These are phyloP conservation scores for Chlorella sp. DNA, from an alignment of 139 green algal genomes.

Conservation along the genomic window DNA sequence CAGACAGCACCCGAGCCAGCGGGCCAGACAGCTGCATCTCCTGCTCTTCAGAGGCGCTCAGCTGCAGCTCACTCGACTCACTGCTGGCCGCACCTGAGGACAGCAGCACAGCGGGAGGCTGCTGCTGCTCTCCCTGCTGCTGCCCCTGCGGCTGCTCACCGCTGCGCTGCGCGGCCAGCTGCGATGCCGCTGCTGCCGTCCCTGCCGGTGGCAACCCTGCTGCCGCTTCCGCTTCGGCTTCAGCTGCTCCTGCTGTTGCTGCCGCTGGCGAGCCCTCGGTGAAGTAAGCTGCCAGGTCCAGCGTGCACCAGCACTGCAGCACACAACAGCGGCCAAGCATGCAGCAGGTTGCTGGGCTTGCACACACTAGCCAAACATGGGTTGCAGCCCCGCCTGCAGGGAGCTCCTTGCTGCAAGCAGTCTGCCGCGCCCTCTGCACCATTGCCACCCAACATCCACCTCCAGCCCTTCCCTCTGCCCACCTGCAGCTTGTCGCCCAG, in stretches of 20 bases:
- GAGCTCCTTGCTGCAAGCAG: too few relatives aligned
- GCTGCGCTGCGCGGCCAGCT: not conserved
- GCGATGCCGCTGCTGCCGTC: too few relatives aligned
- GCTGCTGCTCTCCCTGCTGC: not conserved
- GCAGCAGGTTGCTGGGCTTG: not conserved
- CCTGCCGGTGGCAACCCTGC: not conserved
- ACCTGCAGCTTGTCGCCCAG: slow-evolving; percentile 38
- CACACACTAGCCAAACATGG: too few relatives aligned
- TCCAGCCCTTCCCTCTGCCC: too few relatives aligned
- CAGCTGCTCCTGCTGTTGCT: not conserved
- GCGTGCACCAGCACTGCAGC: slow-evolving; percentile 41
- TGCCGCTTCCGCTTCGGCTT: not conserved
- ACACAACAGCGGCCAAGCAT: not conserved
- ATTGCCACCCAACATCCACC: too few relatives aligned
- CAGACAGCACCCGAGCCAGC: too few relatives aligned
- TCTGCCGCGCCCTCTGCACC: too few relatives aligned
- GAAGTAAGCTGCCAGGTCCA: slow-evolving; percentile 52
- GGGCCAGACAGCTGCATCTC: too few relatives aligned
- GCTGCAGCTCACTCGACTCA: not conserved
- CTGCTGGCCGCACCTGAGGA: not conserved
- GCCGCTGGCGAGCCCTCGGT: not conserved
- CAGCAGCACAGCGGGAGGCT: not conserved
- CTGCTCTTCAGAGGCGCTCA: not conserved
- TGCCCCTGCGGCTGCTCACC: not conserved
- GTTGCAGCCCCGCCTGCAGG: too few relatives aligned